Conservation (phyloP, 2,329 filamentous ascomycete genomes). For the Penicillium sp. region DNA sequence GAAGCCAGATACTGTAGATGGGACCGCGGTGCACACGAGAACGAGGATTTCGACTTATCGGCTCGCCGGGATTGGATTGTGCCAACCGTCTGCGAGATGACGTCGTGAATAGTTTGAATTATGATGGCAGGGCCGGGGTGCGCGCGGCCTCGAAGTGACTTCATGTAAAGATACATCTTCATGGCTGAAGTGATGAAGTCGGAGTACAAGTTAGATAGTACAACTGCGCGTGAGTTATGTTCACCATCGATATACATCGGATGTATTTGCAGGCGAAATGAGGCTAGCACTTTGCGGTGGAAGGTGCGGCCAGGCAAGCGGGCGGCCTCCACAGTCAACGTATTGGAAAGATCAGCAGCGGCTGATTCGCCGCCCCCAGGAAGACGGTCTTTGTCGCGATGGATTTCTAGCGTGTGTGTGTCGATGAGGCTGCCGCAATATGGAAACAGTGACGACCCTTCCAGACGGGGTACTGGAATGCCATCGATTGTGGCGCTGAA, state of each 20-base stretch:
- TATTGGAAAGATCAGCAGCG: constrained; percentile 58
- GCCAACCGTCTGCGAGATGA: constrained; percentile 61
- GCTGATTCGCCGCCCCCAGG: constrained; percentile 49
- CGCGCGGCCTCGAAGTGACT: constrained; percentile 52
- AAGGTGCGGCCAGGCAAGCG: constrained; percentile 72
- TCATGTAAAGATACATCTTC: constrained; percentile 63
- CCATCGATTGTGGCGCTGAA: constrained; percentile 64
- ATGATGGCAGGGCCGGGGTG: constrained; percentile 60
- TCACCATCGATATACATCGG: constrained; percentile 51
- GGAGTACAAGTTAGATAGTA: constrained; percentile 70
- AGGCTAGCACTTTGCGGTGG: constrained; percentile 67
- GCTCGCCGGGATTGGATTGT: constrained; percentile 55
- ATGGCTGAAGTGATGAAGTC: constrained; percentile 73
- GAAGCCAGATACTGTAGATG: constrained; percentile 65
- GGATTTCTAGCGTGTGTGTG: constrained; percentile 68
- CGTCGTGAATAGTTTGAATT: constrained; percentile 60
- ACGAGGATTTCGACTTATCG: constrained; percentile 19
- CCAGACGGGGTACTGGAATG: constrained; percentile 49
- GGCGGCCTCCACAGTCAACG: constrained; percentile 73
- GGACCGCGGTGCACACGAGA: constrained; percentile 58
- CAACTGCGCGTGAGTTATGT: constrained; percentile 67
- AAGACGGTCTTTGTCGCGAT: constrained; percentile 59
- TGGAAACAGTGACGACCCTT: constrained; percentile 59
- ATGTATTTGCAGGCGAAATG: constrained; percentile 82
- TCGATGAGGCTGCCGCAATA: constrained; percentile 84